Base-by-base conservation (phyloP, 208 protist genomes). In the Phytomonas francai region DNA sequence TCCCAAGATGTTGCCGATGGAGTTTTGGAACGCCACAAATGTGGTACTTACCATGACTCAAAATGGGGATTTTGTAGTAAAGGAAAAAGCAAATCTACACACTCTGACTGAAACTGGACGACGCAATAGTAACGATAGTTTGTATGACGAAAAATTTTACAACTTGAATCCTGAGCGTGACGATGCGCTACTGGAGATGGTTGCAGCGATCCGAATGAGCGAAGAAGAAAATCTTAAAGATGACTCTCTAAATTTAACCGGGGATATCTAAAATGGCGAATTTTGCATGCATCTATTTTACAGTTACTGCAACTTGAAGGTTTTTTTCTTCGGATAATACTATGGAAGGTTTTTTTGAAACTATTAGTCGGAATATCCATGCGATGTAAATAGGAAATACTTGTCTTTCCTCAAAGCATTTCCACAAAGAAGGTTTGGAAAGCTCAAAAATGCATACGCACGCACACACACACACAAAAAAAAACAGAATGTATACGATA, bases 1-100 rank as follows among this genome's bases (percentile, higher is more conserved):
- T 0, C 72, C 83, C 2, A 83, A 77, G 67, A 81, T 87, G 39
- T 14, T 45, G 1, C 69, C 58, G 11, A 45, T 45, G 39, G 39
- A 45, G 11, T 11, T 45, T 14, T 45, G 39, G 39, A 45, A 45
- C 39, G 2, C 39, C 11, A 45, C 39, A 7, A 45, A 45, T 11
- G 39, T 45, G 9, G 39, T 45, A 11, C 11, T 45, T 1, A 45
- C 39, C 39, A 45, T 45, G 39, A 45, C 39, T 14, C 39, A 45
- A 45, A 45, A 45, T 14, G 39, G 39, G 1, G 39, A 45, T 45
- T 45, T 45, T 45, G 39, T 45, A 45, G 39, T 45, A 1, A 45
- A 45, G 8, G 39, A 45, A 45, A 45, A 45, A 45, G 0, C 39
- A 45, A 45, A 45, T 45, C 39, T 11, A 14, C 39, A 45, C 12